Evolutionary conservation across 2,329 filamentous ascomycete species (phyloP), one percentile per base, ranked within the genome.

Genomic region (Colletotrichum phormii): DNA sequence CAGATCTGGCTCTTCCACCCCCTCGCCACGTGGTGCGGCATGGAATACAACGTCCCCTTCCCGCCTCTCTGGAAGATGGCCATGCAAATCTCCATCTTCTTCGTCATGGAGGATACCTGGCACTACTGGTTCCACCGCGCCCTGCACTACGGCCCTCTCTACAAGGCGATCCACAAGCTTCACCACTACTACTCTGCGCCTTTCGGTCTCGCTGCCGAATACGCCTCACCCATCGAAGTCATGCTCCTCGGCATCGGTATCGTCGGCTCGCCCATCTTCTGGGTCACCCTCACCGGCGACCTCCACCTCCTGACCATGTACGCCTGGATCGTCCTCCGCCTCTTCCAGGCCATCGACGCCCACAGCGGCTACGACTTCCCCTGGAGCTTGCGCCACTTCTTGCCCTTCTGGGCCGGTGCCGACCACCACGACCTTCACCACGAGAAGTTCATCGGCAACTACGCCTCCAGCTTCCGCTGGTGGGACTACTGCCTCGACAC

Each of bases 1-100:
- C 97, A 98, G 85, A 98, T 98, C 83, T 98, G 96, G 96, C 90
- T 98, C 79, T 99, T 99, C 90, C 97, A 99, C 87, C 97, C 97
- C 35, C 91, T 98, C 87, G 96, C 96, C 71, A 94, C 95, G 81
- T 97, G 91, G 85, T 95, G 95, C 82, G 97, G 97, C 79, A 93
- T 99, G 84, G 89, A 92, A 72, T 98, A 94, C 76, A 90, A 91
- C 74, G 94, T 98, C 61, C 97, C 96, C 11, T 99, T 99, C 87
- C 97, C 97, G 42, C 87, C 93, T 13, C 79, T 92, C 77, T 93
- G 89, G 85, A 98, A 92, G 80, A 98, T 99, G 89, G 93, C 93
- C 76, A 91, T 94, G 81, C 97, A 99, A 80, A 96, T 99, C 77
- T 90, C 92, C 74, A 88, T 98, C 81, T 97, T 98, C 89, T 99